A percentile compares a stretch with the other conserved stretches of the same genome.
Conservation (phyloP, 192 early-diverging fungal genomes). For the Diversispora epigaea region DNA sequence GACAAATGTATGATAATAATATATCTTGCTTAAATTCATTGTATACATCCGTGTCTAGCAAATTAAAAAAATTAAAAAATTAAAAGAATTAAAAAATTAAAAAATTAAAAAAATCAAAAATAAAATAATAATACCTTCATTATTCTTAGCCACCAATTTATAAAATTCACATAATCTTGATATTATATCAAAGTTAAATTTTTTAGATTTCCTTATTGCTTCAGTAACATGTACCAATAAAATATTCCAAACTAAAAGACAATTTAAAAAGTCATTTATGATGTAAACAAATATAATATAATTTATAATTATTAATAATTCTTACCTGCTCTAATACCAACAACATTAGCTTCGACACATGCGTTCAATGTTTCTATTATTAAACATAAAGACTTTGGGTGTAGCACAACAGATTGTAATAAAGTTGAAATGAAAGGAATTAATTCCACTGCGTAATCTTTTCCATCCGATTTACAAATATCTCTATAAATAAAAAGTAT, state of each 20-base stretch:
- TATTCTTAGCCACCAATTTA: slow-evolving; percentile 45
- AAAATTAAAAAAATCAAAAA: neutral
- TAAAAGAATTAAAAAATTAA: too few relatives aligned
- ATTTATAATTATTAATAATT: neutral
- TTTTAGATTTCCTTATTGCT: slow-evolving; percentile 35
- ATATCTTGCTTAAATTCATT: slow-evolving; percentile 46
- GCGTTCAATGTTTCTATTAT: slow-evolving; percentile 51
- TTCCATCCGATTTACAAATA: slow-evolving; percentile 44
- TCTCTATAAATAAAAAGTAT: slow-evolving; percentile 37
- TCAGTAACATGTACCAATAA: slow-evolving; percentile 47
- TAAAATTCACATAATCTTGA: slow-evolving; percentile 52
- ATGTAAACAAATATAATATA: neutral
- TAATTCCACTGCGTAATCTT: slow-evolving; percentile 47
- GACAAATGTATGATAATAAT: slow-evolving; percentile 40
- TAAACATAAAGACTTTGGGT: slow-evolving; percentile 43
- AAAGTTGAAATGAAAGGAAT: slow-evolving; percentile 52
- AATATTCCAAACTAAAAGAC: slow-evolving; percentile 48
- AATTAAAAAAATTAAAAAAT: neutral
- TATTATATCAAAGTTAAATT: slow-evolving; percentile 33
- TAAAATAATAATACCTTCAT: slow-evolving; percentile 43
- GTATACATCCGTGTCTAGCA: slow-evolving; percentile 46
- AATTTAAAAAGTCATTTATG: neutral
- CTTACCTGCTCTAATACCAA: slow-evolving; percentile 48
- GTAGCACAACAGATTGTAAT: slow-evolving; percentile 47
- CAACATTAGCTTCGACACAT: slow-evolving; percentile 43